Conservation (phyloP, 2,329 filamentous ascomycete genomes). For the Colletotrichum sp. region DNA sequence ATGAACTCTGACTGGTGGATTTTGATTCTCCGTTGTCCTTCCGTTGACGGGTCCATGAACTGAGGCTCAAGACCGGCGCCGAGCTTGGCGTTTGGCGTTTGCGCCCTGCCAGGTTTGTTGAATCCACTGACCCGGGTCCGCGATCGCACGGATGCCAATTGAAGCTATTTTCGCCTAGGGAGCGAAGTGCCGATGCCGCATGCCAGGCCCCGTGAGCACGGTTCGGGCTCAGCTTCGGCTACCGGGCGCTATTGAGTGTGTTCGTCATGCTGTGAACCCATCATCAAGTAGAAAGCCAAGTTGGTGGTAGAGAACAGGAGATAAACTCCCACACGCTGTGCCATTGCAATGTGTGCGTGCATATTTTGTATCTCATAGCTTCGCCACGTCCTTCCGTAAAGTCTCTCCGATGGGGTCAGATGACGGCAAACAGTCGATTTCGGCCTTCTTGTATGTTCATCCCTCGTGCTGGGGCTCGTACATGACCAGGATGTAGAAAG, state of each 20-base stretch:
- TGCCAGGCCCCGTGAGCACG: neutral
- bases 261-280: neutral
- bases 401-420: too few relatives aligned
- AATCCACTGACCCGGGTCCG: neutral
- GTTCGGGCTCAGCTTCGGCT: neutral
- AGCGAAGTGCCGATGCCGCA: neutral
- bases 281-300: neutral
- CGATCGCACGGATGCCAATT: neutral
- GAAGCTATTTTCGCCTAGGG: neutral
- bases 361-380: neutral
- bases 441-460: too few relatives aligned
- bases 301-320: neutral
- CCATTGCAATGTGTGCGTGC: neutral
- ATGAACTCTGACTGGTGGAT: constrained; percentile 1
- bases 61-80: neutral
- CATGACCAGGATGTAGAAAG: too few relatives aligned
- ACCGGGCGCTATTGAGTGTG: neutral
- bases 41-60: neutral
- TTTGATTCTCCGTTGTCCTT: neutral
- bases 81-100: neutral
- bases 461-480: too few relatives aligned
- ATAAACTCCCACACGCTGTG: neutral
- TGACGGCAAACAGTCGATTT: too few relatives aligned
- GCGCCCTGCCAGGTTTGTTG: neutral
- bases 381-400: too few relatives aligned